Evolutionary conservation across 2,329 filamentous ascomycete genomes (phyloP).

Genomic region (Emmonsiellopsis sp.): DNA sequence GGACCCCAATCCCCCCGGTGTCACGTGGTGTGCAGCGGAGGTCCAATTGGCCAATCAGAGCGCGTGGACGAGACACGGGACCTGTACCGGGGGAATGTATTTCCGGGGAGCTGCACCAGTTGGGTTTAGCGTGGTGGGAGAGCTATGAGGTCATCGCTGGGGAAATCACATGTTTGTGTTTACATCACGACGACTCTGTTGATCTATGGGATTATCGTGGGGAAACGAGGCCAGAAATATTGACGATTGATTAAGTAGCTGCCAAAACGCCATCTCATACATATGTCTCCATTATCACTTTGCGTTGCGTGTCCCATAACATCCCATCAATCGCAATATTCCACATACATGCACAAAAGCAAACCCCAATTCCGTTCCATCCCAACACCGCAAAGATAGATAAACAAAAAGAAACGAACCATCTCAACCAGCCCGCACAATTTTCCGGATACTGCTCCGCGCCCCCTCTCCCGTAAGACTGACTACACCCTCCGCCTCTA

Average conservation of each 20-base stretch:
- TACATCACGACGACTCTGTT: not conserved
- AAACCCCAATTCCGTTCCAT: too few relatives aligned
- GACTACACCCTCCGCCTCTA: conserved; percentile 78
- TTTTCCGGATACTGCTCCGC: conserved; percentile 69
- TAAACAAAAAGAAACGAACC: not conserved
- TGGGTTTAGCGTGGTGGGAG: not conserved
- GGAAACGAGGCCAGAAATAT: not conserved
- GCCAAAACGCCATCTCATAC: not conserved
- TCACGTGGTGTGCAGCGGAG: not conserved
- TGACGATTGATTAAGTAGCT: too few relatives aligned
- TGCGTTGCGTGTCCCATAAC: too few relatives aligned
- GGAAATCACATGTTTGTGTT: too few relatives aligned
- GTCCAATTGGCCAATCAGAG: not conserved
- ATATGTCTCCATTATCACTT: not conserved
- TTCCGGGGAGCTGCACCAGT: not conserved
- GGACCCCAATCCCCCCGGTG: not conserved
- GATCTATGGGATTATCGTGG: not conserved
- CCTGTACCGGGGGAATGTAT: not conserved
- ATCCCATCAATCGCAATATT: too few relatives aligned
- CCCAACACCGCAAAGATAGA: not conserved
- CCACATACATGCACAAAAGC: too few relatives aligned
- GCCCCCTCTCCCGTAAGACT: conserved; percentile 76
- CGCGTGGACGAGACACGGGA: not conserved
- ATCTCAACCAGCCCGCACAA: conserved; percentile 45
- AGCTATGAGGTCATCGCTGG: not conserved